A percentile compares a stretch with the other conserved stretches of the same genome.
Evolutionary conservation across 192 early-diverging fungal species (phyloP).

Genomic region (Dissophora ornata): DNA sequence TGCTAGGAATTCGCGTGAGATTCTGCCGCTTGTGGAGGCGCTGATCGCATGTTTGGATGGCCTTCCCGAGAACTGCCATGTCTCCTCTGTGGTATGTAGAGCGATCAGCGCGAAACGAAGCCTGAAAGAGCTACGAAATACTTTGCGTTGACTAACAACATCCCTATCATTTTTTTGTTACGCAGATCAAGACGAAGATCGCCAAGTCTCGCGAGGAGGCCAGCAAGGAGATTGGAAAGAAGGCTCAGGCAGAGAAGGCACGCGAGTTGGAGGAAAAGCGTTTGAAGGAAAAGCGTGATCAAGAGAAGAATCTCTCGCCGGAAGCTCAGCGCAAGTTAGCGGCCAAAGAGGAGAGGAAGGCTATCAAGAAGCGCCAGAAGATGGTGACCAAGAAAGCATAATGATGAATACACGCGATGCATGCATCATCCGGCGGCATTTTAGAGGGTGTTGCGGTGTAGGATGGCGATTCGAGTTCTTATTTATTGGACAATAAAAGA

Average conservation of each 20-base stretch:
- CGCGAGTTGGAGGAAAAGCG: slow-evolving; percentile 48
- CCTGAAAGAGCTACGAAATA: too few species aligned
- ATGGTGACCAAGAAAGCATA: slow-evolving; percentile 24
- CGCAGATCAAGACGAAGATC: slow-evolving; percentile 47
- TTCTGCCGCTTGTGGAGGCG: slow-evolving; percentile 42
- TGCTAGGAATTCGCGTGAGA: slow-evolving; percentile 23
- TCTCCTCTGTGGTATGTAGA: slow-evolving; percentile 29
- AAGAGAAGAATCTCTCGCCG: slow-evolving; percentile 47
- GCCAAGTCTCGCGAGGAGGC: slow-evolving; percentile 46
- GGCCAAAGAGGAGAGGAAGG: slow-evolving; percentile 50
- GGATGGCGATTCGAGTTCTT: too few species aligned
- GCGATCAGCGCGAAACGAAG: too few species aligned
- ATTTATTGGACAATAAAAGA: too few species aligned
- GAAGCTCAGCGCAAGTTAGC: slow-evolving; percentile 52
- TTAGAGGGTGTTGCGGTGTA: too few species aligned
- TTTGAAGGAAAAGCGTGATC: slow-evolving; percentile 39
- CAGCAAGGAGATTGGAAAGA: slow-evolving; percentile 36
- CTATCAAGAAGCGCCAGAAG: slow-evolving; percentile 51
- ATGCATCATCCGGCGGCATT: too few species aligned
- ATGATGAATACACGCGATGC: too few species aligned
- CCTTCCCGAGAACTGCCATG: slow-evolving; percentile 43
- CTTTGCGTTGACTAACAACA: too few species aligned
- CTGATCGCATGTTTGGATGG: slow-evolving; percentile 50
- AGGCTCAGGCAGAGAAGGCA: slow-evolving; percentile 29
- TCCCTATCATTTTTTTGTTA: neutral